A percentile compares a stretch with the other conserved stretches of the same genome.
Evolutionary conservation across 176 grass and related monocot genomes (phyloP).

Genomic region (Alloteropsis semialata): DNA sequence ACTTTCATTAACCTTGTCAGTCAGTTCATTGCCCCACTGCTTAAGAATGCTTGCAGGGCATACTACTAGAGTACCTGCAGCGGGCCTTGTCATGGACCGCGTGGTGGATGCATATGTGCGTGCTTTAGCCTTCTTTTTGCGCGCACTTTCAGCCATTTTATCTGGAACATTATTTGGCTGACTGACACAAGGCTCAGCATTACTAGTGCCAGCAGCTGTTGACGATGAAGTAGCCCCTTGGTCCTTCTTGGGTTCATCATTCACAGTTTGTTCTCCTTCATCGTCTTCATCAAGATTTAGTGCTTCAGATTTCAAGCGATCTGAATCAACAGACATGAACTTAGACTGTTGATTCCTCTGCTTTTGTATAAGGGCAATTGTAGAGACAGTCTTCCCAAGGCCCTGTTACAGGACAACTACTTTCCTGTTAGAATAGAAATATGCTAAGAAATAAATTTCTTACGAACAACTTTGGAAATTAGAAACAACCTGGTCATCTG

Average conservation of each 20-base stretch:
- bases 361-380: constrained; percentile 93
- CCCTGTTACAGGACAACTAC: constrained; percentile 62
- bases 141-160: constrained; percentile 29
- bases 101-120: constrained; percentile 37
- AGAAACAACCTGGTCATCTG: constrained; percentile 95
- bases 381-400: constrained; percentile 96
- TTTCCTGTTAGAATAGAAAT: constrained; percentile 30
- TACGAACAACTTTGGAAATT: constrained; percentile 1
- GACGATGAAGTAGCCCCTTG: constrained; percentile 26
- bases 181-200: constrained; percentile 8
- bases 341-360: constrained; percentile 72
- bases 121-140: constrained; percentile 42
- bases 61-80: constrained; percentile 93
- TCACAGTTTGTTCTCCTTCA: constrained; percentile 29
- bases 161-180: constrained; percentile 25
- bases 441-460: constrained; percentile 3
- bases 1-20: constrained; percentile 67
- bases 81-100: constrained; percentile 59
- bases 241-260: constrained; percentile 28
- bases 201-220: constrained; percentile 10
- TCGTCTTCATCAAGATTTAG: constrained; percentile 92
- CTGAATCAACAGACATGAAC: constrained; percentile 73
- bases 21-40: constrained; percentile 85
- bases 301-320: constrained; percentile 75
- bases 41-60: constrained; percentile 94